These are phyloP conservation scores for Fusarium anguioides DNA, from an alignment of 2,329 filamentous ascomycete species.

Conservation along the genomic window DNA sequence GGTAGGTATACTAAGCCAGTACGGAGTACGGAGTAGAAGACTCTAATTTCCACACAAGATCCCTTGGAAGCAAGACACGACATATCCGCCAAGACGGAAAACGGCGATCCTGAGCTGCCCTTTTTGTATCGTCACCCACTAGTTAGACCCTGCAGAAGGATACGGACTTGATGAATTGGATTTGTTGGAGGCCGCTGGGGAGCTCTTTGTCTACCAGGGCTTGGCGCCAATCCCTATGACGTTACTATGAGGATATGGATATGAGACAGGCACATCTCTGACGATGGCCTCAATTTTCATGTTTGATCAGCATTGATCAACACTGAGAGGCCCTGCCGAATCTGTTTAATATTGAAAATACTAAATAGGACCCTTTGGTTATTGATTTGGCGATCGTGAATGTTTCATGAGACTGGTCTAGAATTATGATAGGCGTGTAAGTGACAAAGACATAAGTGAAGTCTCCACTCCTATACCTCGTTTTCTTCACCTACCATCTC, in stretches of 20 bases:
- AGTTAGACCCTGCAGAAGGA: slow-evolving; percentile 29
- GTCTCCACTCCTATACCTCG: slow-evolving; percentile 26
- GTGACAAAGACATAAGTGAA: slow-evolving; percentile 1
- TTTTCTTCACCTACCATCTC: slow-evolving; percentile 34
- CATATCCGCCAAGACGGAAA: slow-evolving; percentile 32
- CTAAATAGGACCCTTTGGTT: neutral
- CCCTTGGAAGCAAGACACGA: neutral
- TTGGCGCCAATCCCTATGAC: slow-evolving; percentile 36
- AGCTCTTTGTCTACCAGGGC: slow-evolving; percentile 13
- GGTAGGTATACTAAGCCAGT: too few species aligned
- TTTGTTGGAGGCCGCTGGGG: slow-evolving; percentile 31
- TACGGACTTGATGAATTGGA: neutral
- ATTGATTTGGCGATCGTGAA: neutral
- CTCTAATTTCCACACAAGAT: neutral
- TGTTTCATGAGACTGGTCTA: slow-evolving; percentile 8
- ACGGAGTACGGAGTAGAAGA: too few species aligned
- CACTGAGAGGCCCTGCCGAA: neutral
- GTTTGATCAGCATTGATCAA: slow-evolving; percentile 13
- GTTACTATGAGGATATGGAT: slow-evolving; percentile 11
- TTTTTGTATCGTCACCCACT: slow-evolving; percentile 16
- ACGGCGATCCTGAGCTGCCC: slow-evolving; percentile 21
- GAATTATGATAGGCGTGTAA: slow-evolving; percentile 28
- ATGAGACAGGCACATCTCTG: slow-evolving; percentile 1
- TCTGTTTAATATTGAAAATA: slow-evolving; percentile 2
- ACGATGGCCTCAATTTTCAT: slow-evolving; percentile 25